Conservation (phyloP, 768 basidiomycete genomes). For the Sarcodon sp. region DNA sequence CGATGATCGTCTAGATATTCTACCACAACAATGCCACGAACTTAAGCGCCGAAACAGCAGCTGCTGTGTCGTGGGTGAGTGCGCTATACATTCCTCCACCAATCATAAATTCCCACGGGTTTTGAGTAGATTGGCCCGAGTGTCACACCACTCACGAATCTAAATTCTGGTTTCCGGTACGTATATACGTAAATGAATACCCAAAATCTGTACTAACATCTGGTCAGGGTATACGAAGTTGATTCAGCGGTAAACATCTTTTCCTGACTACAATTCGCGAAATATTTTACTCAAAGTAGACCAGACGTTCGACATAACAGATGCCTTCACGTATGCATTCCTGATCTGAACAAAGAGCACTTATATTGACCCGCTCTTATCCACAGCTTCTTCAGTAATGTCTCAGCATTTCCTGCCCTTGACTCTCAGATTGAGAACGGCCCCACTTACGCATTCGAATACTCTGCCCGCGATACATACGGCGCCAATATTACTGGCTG, state of each 20-base stretch:
- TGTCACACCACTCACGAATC: slow-evolving; percentile 52
- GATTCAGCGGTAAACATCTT: slow-evolving; percentile 42
- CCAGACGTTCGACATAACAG: slow-evolving; percentile 67
- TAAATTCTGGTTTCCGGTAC: slow-evolving; percentile 60
- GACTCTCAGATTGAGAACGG: slow-evolving; percentile 44
- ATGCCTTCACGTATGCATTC: slow-evolving; percentile 55
- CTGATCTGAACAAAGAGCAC: neutral
- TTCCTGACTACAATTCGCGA: neutral
- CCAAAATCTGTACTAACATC: too few relatives aligned
- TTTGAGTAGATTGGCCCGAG: slow-evolving; percentile 49
- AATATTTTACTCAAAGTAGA: too few relatives aligned
- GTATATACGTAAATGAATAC: too few relatives aligned
- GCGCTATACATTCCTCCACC: neutral
- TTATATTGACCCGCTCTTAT: neutral
- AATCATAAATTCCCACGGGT: neutral
- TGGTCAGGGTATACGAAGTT: slow-evolving; percentile 40
- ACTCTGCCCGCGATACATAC: slow-evolving; percentile 57
- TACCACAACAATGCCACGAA: slow-evolving; percentile 60
- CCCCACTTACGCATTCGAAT: slow-evolving; percentile 51
- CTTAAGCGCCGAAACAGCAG: slow-evolving; percentile 43
- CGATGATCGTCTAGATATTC: slow-evolving; percentile 33
- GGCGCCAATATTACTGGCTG: slow-evolving; percentile 45
- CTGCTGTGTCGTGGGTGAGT: slow-evolving; percentile 37
- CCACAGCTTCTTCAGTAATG: slow-evolving; percentile 31
- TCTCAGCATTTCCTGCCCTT: slow-evolving; percentile 41